Percentiles rank a stretch among this genome's conserved stretches.
These are phyloP conservation scores for Pachysandra terminalis DNA, from an alignment of 164 flowering plant genomes.

Conservation along the genomic window DNA sequence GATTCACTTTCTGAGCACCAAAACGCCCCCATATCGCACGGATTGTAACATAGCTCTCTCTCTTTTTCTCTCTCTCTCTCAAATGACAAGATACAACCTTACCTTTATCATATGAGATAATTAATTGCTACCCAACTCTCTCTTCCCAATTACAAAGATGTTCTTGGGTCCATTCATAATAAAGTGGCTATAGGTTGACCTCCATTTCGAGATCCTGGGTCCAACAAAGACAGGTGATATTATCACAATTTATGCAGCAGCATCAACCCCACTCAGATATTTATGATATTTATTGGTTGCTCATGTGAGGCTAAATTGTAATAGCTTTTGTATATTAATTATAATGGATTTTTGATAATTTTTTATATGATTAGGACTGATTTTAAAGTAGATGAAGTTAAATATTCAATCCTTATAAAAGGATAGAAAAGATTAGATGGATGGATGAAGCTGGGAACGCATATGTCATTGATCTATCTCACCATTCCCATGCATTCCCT, in stretches of 20 bases:
- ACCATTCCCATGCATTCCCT: neutral
- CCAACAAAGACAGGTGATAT: neutral
- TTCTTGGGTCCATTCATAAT: slow-evolving; percentile 21
- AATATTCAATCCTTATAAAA: slow-evolving; percentile 17
- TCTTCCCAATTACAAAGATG: neutral
- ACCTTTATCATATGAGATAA: no score
- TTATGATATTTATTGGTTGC: slow-evolving; percentile 13
- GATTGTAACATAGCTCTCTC: no score
- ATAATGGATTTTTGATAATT: slow-evolving; percentile 18
- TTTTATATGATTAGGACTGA: slow-evolving; percentile 25
- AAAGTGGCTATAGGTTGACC: slow-evolving; percentile 20
- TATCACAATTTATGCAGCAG: neutral
- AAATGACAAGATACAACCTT: no score
- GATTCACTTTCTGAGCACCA: no score
- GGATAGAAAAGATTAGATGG: neutral
- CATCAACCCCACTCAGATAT: neutral
- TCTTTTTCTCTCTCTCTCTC: no score
- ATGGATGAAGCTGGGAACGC: neutral
- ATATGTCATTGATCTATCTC: neutral
- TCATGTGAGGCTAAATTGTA: slow-evolving; percentile 16
- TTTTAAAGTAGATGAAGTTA: slow-evolving; percentile 21
- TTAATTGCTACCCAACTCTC: neutral
- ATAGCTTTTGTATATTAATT: slow-evolving; percentile 14
- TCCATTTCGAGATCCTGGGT: neutral
- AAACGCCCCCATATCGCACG: no score